Percentiles rank a stretch among this genome's conserved stretches.
Conservation (phyloP, 2,329 filamentous ascomycete genomes). For the Botrytis medusae region DNA sequence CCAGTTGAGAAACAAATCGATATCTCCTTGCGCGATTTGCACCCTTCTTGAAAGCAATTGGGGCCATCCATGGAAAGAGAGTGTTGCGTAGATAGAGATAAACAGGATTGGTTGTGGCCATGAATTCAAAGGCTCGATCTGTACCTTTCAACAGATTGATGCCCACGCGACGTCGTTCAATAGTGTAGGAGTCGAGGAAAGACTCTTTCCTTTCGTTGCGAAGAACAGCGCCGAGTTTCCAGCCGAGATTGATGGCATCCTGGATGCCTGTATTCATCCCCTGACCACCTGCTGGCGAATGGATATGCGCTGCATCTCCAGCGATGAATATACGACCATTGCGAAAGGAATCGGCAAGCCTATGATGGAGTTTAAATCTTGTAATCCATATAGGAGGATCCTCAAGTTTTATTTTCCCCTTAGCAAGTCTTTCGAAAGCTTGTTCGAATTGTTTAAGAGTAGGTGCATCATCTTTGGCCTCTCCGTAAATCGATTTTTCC, state of each 20-base stretch:
- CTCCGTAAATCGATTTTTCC: constrained; percentile 21
- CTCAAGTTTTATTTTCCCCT: constrained; percentile 27
- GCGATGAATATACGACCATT: constrained; percentile 43
- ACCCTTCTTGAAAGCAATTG: constrained; percentile 38
- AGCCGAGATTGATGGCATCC: constrained; percentile 41
- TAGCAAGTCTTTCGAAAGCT: constrained; percentile 38
- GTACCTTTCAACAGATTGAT: constrained; percentile 45
- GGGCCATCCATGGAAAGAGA: constrained; percentile 44
- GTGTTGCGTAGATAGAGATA: constrained; percentile 43
- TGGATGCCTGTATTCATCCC: constrained; percentile 44
- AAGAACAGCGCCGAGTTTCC: constrained; percentile 40
- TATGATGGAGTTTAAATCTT: constrained; percentile 48
- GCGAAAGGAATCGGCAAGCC: constrained; percentile 45
- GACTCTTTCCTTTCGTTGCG: constrained; percentile 40
- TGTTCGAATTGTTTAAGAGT: constrained; percentile 41
- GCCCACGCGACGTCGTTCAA: constrained; percentile 49
- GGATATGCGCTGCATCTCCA: constrained; percentile 43
- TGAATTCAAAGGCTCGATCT: constrained; percentile 44
- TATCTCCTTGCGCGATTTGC: constrained; percentile 35
- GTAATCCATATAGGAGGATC: constrained; percentile 45
- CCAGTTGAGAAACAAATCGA: constrained; percentile 44
- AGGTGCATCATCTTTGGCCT: constrained; percentile 26
- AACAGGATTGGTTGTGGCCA: constrained; percentile 42
- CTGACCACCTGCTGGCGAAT: constrained; percentile 42
- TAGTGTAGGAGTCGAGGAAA: constrained; percentile 50